Base-by-base conservation (phyloP, 139 green algal species). In the Prasinococcaceae sp. region DNA sequence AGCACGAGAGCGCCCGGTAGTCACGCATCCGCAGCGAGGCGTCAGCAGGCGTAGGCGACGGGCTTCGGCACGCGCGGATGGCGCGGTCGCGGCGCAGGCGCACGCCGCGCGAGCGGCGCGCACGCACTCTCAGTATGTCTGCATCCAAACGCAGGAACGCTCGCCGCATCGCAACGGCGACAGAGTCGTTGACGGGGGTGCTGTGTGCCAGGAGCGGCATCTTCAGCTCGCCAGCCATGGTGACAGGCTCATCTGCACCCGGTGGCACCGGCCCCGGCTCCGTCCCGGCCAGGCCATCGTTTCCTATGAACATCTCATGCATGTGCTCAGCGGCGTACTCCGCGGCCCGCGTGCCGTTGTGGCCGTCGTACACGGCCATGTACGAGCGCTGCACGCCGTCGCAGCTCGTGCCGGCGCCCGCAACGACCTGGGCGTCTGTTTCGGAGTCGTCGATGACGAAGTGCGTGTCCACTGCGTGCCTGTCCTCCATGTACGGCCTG, bases 291-390 rank as follows among this genome's bases (percentile, higher is more conserved):
- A n/a, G n/a, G n/a, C n/a, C n/a, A n/a, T n/a, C n/a, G n/a, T n/a
- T n/a, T n/a, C n/a, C n/a, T n/a, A n/a, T n/a, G n/a, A n/a, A 72
- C 14, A 27, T 22, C 23, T 53, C 14, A 6, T 16, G 23, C 41
- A 55, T 16, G 28, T 73, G 32, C n/a, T n/a, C 19, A 10, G 54
- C 53, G 17, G 70, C 63, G 48, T 65, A 79, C 6, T 80, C 58
- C 19, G 82, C 79, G 1, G 33, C 32, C 44, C 61, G 30, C 14
- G 22, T 5, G 1, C 70, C 66, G 19, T 80, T 50, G 72, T 94
- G 85, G 6, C 85, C 85, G 47, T 94, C 85, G 69, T 90, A 93
- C 6, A 93, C 74, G 2, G 58, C 83, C 20, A 79, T 19, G 35
- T 41, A 41, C 35, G 35, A 41, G 14, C 35, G 35, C 35, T 41